Base-by-base conservation (phyloP, 331 rosid genomes). In the Quercus tomentella region DNA sequence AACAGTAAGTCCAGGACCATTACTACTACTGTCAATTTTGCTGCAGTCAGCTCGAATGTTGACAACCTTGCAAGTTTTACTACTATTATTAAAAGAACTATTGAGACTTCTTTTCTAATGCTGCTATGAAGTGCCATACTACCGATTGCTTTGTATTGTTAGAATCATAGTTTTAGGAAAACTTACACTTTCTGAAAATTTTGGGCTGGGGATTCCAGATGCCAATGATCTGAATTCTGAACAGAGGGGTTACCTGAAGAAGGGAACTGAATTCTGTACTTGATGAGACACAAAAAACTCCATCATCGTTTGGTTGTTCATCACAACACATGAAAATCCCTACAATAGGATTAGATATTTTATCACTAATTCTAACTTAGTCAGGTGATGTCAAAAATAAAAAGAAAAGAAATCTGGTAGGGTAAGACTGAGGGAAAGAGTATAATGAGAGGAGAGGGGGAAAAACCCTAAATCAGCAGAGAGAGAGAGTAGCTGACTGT, bases 141-240 rank as follows among this genome's bases (percentile, higher is more conserved):
- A 72, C 76, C 52, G 78, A 35, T 18, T 21, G 20, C 57, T 71
- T 49, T 72, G 37, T 20, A 31, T 31, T 78, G 70, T 79, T 71
- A 72, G 56, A 72, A 31, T 31, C 35, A 31, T 31, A 31, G 35
- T 31, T 31, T 31, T 31, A 31, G 35, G 35, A 31, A 31, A 31
- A 31, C 6, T 31, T 4, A 31, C 35, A 5, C 35, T 31, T 31
- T 31, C 6, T 31, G 35, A 31, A 31, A 31, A 31, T 31, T 31
- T 31, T 31, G 35, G 35, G 35, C 6, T 31, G 35, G 35, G 6
- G 1, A 96, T 93, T 87, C 94, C 97, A 35, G 98, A 94, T 79
- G 97, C 92, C 82, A 93, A 89, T 88, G 94, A 96, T 86, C 98
- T 89, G 89, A 96, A 96, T 31, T 31, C 6, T 31, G 6, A 31